Evolutionary conservation across 1,284 basidiomycete genomes (phyloP), one percentile per base, ranked within the genome.

Genomic region (Rhodotorula sp.): DNA sequence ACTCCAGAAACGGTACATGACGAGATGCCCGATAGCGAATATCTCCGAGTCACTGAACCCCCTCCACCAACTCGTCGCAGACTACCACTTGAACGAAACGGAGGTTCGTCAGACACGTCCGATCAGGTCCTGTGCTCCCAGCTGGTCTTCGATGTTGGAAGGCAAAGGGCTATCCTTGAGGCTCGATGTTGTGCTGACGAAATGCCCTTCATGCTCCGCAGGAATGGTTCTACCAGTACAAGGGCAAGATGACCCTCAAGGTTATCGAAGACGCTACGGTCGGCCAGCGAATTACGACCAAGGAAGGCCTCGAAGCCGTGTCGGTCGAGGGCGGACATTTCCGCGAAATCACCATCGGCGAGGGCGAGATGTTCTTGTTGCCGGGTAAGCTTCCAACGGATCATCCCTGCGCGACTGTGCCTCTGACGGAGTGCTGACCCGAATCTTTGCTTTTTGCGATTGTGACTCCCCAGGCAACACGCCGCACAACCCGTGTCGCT

Each of bases 201-300:
- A 52, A 26, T 56, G 26, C 26, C 29, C 26, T n/a, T 26, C 3
- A 2, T 26, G 26, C 3, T 20, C n/a, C n/a, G 52, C 63, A 64
- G 89, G 94, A 97, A 83, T 97, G 93, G 93, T 97, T 97, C 81
- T 96, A 93, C 82, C 94, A 97, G 81, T 86, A 94, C 84, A 92
- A 93, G 60, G 78, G 78, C 18, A 67, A 70, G 46, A 79, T 78
- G 78, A 76, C 75, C 4, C 72, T 78, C 49, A 75, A 78, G 52
- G 67, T 79, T 23, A 68, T 79, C 39, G 78, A 79, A 59, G 63
- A 68, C 43, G 64, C 74, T 2, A 64, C 31, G 8, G 57, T 61
- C 5, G 67, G 64, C 23, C 64, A 57, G 52, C 59, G 64, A 2
- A 43, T 64, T 61, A 72, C 48, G 47, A 73, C 68, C 10, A 54